A percentile compares a stretch with the other conserved stretches of the same genome.
Conservation (phyloP, 179 eudicot genomes). For the Camellia oleifera region DNA sequence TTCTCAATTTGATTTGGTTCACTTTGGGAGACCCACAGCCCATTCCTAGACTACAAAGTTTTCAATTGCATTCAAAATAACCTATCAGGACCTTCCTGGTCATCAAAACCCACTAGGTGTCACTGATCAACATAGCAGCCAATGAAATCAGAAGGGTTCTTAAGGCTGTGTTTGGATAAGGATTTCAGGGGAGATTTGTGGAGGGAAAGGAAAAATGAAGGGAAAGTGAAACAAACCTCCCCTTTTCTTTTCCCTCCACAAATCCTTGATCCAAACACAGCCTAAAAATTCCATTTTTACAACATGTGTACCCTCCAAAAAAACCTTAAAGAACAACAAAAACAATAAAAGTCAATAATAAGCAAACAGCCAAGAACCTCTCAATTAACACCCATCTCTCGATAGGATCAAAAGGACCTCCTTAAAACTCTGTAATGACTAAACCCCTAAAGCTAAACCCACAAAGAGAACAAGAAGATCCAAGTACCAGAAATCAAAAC, state of each 20-base stretch:
- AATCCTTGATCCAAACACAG: too few relatives aligned
- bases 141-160: not conserved
- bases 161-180: too few relatives aligned
- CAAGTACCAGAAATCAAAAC: not conserved
- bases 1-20: not conserved
- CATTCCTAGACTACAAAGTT: not conserved
- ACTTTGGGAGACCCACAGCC: not conserved
- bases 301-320: too few relatives aligned
- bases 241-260: too few relatives aligned
- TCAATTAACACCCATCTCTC: not conserved
- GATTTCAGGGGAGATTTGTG: too few relatives aligned
- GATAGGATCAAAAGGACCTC: not conserved
- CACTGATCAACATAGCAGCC: not conserved
- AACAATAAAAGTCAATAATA: not conserved
- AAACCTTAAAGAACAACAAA: not conserved
- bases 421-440: not conserved
- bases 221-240: too few relatives aligned
- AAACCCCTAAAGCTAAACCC: not conserved
- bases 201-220: too few relatives aligned
- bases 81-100: not conserved
- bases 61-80: too few relatives aligned
- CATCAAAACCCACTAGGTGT: not conserved
- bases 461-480: not conserved
- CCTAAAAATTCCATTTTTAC: too few relatives aligned
- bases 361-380: not conserved